Evolutionary conservation across 352 stramenopile genomes (phyloP), one percentile per base, ranked within the genome.

Genomic region (Globisporangium echinulatum): DNA sequence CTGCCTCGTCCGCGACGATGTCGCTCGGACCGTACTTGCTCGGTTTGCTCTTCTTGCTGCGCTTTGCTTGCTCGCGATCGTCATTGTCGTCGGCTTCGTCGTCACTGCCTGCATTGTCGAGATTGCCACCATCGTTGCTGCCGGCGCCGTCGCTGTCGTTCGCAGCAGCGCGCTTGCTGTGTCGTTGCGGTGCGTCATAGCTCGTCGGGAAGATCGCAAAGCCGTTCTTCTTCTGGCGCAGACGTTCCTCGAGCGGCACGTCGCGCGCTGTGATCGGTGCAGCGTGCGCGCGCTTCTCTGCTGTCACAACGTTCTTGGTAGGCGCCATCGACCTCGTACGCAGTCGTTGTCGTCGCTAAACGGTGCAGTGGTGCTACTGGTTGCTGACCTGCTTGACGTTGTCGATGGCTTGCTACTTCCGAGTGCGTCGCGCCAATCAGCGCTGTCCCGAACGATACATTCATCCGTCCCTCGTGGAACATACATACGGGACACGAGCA

Each of bases 221-320:
- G 2, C 85, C 85, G 43, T 82, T 77, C 75, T 83, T 88, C 70
- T 94, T 90, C 59, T 85, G 68, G 37, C 72, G 75, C 51, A 94
- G 72, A 57, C 82, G 81, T 70, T 91, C 75, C 48, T 88, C 85
- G 19, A 94, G 70, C 63, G 85, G 84, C 46, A 92, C 63, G 66
- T 94, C 81, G n/a, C 79, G 75, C 44, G 62, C 67, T 8, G 65
- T 51, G 17, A 54, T 7, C 7, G 49, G 19, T 6, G 54, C 25
- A n/a, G 60, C 48, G 0, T 39, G 10, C 7, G 49, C 50, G 49
- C 55, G 61, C 55, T 58, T 66, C 49, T 57, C 59, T 33, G 25
- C 1, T 33, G 43, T 33, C 44, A 17, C 25, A 15, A 33, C 25
- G 48, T n/a, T 56, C 19, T 13, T 61, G 33, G 37, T 14, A 58